Conservation (phyloP, 192 early-diverging fungal genomes). For the Pilaira anomala region DNA sequence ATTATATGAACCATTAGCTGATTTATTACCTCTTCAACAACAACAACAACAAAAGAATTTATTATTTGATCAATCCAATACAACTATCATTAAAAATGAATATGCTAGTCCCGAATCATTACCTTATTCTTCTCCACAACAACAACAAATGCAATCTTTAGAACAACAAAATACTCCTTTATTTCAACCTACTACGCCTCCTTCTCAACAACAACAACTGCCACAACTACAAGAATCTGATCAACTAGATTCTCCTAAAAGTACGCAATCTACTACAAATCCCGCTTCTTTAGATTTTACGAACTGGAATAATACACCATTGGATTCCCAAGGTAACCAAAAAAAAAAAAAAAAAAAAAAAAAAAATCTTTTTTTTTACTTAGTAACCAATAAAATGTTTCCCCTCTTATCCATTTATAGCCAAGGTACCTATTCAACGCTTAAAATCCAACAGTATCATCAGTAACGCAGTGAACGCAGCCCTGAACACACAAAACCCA, state of each 20-base stretch:
- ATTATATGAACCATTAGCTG: constrained; percentile 1
- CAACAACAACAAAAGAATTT: constrained; percentile 15
- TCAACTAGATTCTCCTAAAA: too few species aligned
- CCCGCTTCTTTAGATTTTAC: constrained; percentile 23
- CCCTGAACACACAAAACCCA: constrained; percentile 9
- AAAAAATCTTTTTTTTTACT: constrained; percentile 5
- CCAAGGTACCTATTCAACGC: constrained; percentile 48
- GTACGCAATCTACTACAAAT: neutral
- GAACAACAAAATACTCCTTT: neutral
- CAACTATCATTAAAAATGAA: constrained; percentile 1
- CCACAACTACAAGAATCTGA: neutral
- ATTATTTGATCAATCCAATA: too few species aligned
- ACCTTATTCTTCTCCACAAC: constrained; percentile 8
- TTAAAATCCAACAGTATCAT: constrained; percentile 37
- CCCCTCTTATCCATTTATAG: neutral
- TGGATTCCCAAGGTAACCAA: constrained; percentile 5
- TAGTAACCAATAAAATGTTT: too few species aligned
- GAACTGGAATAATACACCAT: neutral
- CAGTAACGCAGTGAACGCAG: constrained; percentile 27
- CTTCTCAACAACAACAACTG: neutral
- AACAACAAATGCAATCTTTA: too few species aligned
- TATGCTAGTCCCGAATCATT: constrained; percentile 20
- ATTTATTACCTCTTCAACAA: constrained; percentile 16
- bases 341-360: constrained; percentile 12
- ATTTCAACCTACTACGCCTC: constrained; percentile 12